Base-by-base conservation (phyloP, 2,329 filamentous ascomycete genomes). In the Sarocladium kiliense region DNA sequence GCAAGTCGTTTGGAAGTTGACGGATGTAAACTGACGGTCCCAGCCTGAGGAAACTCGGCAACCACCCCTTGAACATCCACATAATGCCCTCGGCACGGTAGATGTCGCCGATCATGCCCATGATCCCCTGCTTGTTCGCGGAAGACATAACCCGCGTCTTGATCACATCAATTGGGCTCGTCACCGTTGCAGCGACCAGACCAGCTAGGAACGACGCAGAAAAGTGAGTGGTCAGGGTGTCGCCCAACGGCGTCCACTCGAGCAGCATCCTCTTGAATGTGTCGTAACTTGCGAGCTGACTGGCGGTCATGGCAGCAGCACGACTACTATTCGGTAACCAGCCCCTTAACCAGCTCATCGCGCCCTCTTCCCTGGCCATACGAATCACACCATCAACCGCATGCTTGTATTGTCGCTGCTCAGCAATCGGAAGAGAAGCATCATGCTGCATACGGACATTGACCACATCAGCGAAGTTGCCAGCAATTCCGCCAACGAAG, bases 371-470 rank as follows among this genome's bases (percentile, higher is more conserved):
- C 55, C 87, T 82, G n/a, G 86, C 81, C 89, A 97, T 96, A 60
- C 90, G 85, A 25, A 88, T 74, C 64, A 97, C 77, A 26, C 94
- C 94, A 67, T 97, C 87, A 49, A 97, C 70, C 2, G 92, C 94
- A 70, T 97, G 82, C 60, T 85, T 87, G 75, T 99, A 99, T 71
- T 96, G 94, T 56, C 93, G 83, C 49, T 90, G 85, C 65, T 95
- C 77, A 4, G 80, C 79, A 1, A 74, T 65, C 0, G 91, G 88
- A 1, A 97, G 82, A 0, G 91, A 85, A 2, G 89, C 86, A 66
- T 87, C 94, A 73, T 96, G 90, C 74, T 99, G 94, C 94, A 99
- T 99, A 61, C 94, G 90, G 51, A 99, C 94, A 72, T 99, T 99
- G 65, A 97, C 79, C 32, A 99, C 91, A 69, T 99, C 94, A 61